phyloP scores from a whole-genome alignment of 1,284 basidiomycete genomes.

The Singerocomus inundabilis region DNA sequence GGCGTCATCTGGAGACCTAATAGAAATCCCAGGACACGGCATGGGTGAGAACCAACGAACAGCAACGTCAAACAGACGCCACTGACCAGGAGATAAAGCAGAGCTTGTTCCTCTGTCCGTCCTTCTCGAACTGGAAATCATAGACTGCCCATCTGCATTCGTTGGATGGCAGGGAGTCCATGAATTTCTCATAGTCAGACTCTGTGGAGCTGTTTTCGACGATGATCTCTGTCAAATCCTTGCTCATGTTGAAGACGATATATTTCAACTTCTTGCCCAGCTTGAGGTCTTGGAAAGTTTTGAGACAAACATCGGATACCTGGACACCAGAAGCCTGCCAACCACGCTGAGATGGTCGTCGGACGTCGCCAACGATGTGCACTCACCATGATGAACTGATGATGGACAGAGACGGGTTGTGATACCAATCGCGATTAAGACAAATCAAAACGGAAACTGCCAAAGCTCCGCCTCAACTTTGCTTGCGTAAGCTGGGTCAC shows the following conservation, averaged over 20 bases:
- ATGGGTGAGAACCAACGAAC: neutral
- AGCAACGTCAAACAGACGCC: neutral
- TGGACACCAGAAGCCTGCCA: slow-evolving; percentile 79
- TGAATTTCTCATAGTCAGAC: slow-evolving; percentile 73
- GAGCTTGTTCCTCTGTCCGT: slow-evolving; percentile 87
- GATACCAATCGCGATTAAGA: slow-evolving; percentile 33
- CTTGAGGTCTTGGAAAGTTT: slow-evolving; percentile 76
- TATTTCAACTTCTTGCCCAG: slow-evolving; percentile 82
- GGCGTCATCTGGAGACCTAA: slow-evolving; percentile 86
- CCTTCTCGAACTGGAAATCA: slow-evolving; percentile 87
- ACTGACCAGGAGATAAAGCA: slow-evolving; percentile 82
- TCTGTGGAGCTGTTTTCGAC: slow-evolving; percentile 59
- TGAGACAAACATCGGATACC: slow-evolving; percentile 60
- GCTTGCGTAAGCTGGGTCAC: slow-evolving; percentile 23
- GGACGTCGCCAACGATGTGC: slow-evolving; percentile 2
- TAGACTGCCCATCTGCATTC: slow-evolving; percentile 92
- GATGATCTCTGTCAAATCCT: slow-evolving; percentile 70
- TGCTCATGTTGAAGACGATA: slow-evolving; percentile 79
- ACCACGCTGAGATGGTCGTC: neutral
- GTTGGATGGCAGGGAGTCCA: slow-evolving; percentile 69
- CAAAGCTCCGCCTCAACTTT: slow-evolving; percentile 32
- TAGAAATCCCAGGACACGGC: neutral
- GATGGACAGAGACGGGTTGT: slow-evolving; percentile 15
- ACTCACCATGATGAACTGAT: slow-evolving; percentile 27
- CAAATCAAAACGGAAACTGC: slow-evolving; percentile 11